phyloP scores from a whole-genome alignment of 139 green algal species.

The Tetradesmus lagerheimii region DNA sequence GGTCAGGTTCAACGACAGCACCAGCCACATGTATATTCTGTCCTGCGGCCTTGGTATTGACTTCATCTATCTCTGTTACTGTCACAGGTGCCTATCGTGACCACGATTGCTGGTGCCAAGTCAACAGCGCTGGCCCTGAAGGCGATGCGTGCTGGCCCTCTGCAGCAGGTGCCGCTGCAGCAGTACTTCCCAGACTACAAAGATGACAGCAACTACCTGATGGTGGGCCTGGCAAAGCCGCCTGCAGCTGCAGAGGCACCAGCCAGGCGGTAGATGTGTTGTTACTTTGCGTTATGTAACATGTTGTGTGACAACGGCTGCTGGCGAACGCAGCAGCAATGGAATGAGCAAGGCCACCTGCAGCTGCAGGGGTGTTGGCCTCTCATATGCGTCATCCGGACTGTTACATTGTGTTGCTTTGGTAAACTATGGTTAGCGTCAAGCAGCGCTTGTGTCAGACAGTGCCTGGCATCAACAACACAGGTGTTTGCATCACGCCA shows the following conservation, averaged over 20 bases:
- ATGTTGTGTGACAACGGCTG: no score
- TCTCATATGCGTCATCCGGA: no score
- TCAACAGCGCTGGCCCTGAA: slow-evolving; percentile 90
- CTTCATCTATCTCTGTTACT: no score
- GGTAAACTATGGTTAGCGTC: background rate
- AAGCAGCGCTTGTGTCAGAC: background rate
- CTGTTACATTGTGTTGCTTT: background rate
- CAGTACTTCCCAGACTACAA: slow-evolving; percentile 74
- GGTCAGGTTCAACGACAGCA: no score
- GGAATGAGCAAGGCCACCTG: no score
- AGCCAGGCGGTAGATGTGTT: background rate
- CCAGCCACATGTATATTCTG: no score
- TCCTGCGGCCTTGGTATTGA: no score
- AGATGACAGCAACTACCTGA: slow-evolving; percentile 47
- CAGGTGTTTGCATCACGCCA: background rate
- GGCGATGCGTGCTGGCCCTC: slow-evolving; percentile 76
- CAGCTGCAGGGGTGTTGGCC: no score
- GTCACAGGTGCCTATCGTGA: slow-evolving; percentile 97
- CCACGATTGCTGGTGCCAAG: slow-evolving; percentile 91
- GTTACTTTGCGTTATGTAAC: no score
- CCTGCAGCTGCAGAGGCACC: slow-evolving; percentile 12
- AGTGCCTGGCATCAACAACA: background rate
- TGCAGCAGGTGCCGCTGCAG: slow-evolving; percentile 84
- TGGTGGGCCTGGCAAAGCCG: slow-evolving; percentile 34
- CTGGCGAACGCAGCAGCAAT: no score